A percentile compares a stretch with the other conserved stretches of the same genome.
Evolutionary conservation across 2,329 filamentous ascomycete species (phyloP).

Genomic region (Aspergillus amoenus): DNA sequence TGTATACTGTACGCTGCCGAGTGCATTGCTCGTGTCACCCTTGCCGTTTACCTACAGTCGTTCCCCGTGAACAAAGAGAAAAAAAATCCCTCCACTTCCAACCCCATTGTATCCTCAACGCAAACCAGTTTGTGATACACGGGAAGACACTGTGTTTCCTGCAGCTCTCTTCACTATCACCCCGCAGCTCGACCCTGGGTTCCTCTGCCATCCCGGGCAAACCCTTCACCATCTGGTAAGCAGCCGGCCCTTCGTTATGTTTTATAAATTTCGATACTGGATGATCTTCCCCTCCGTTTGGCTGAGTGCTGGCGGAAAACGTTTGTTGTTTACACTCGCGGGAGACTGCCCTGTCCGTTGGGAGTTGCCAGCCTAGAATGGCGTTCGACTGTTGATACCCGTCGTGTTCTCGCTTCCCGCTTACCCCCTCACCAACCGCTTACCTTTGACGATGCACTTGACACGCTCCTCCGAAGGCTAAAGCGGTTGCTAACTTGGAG

Average conservation of each 20-base stretch:
- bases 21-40: conserved; percentile 18
- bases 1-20: background rate
- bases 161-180: conserved; percentile 5
- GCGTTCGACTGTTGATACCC: background rate
- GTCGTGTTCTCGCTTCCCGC: background rate
- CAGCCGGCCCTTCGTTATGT: background rate
- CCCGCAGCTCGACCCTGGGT: conserved; percentile 5
- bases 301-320: background rate
- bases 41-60: conserved; percentile 10
- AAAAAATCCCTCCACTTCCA: background rate
- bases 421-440: background rate
- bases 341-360: background rate
- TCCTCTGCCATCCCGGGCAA: background rate
- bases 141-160: conserved; percentile 15
- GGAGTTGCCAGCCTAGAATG: background rate
- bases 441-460: conserved; percentile 1
- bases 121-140: conserved; percentile 9
- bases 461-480: conserved; percentile 1
- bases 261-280: background rate
- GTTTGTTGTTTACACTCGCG: background rate
- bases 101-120: conserved; percentile 7
- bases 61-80: conserved; percentile 7
- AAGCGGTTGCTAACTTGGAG: conserved; percentile 10
- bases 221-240: conserved; percentile 10
- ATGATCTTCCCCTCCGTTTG: conserved; percentile 1